phyloP scores from a whole-genome alignment of 768 basidiomycete species.

The Leccinellum luteum region DNA sequence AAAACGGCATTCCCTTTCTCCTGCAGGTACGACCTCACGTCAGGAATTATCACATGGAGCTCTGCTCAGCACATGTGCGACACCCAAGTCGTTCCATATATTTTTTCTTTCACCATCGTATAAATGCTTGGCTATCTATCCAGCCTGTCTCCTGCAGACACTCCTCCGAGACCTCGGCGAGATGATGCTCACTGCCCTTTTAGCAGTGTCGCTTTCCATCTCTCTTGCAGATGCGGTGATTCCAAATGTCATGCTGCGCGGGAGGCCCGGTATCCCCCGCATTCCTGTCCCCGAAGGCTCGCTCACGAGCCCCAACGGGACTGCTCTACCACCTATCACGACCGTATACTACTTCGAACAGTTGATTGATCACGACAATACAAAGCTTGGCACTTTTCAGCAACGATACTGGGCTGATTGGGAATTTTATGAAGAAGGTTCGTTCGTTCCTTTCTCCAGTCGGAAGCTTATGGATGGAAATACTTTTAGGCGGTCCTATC shows the following conservation, averaged over 20 bases:
- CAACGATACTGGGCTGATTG: slow-evolving; percentile 73
- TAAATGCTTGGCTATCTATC: not conserved
- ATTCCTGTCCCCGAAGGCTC: slow-evolving; percentile 4
- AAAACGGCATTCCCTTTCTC: not conserved
- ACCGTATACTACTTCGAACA: slow-evolving; percentile 34
- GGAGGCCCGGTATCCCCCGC: slow-evolving; percentile 12
- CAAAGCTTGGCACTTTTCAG: slow-evolving; percentile 67
- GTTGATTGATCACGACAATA: slow-evolving; percentile 46
- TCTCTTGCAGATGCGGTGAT: slow-evolving; percentile 19
- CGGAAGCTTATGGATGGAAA: not conserved
- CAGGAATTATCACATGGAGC: not conserved
- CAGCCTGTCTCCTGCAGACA: not conserved
- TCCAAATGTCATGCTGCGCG: slow-evolving; percentile 21
- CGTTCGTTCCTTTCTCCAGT: slow-evolving; percentile 23
- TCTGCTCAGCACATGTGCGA: not conserved
- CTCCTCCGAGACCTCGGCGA: not conserved
- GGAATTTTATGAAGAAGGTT: slow-evolving; percentile 61
- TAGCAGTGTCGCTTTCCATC: slow-evolving; percentile 1
- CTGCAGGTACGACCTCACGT: not conserved
- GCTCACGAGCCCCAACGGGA: slow-evolving; percentile 21
- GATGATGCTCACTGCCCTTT: slow-evolving; percentile 13
- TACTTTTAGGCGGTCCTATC: slow-evolving; percentile 25
- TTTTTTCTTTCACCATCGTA: not conserved
- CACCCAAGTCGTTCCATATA: not conserved
- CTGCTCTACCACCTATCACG: slow-evolving; percentile 23